A percentile compares a stretch with the other conserved stretches of the same genome.
phyloP scores from a whole-genome alignment of 805 yeast species.

The Candida multigemmis region DNA sequence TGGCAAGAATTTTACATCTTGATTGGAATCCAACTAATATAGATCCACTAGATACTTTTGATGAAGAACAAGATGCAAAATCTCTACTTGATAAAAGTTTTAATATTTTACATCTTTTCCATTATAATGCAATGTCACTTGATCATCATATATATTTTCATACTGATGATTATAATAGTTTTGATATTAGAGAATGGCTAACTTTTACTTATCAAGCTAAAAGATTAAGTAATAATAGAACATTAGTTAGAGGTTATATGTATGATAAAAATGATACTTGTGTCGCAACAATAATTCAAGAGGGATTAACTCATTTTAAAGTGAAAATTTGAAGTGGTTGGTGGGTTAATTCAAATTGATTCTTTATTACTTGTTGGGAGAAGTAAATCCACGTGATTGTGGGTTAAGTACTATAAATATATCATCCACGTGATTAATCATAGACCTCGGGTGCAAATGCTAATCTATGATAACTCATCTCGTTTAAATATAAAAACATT shows the following conservation, averaged over 20 bases:
- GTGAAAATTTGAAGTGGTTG: too few species aligned
- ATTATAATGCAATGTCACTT: constrained; percentile 36
- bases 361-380: too few species aligned
- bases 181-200: constrained; percentile 29
- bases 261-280: constrained; percentile 19
- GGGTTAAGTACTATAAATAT: too few species aligned
- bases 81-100: constrained; percentile 17
- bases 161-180: constrained; percentile 12
- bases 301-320: constrained; percentile 35
- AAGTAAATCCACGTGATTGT: too few species aligned
- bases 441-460: too few species aligned
- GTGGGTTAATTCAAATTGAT: too few species aligned
- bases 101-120: constrained; percentile 26
- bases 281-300: constrained; percentile 32
- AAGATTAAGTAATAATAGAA: constrained; percentile 22
- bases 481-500: too few species aligned
- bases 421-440: too few species aligned
- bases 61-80: constrained; percentile 23
- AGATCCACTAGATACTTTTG: constrained; percentile 19
- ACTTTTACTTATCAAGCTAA: constrained; percentile 26
- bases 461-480: too few species aligned
- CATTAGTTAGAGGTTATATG: constrained; percentile 28
- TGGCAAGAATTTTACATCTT: constrained; percentile 31
- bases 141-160: constrained; percentile 38
- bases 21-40: constrained; percentile 33